Evolutionary conservation across 1,284 basidiomycete genomes (phyloP).

Genomic region (Cryptococcus neoformans): DNA sequence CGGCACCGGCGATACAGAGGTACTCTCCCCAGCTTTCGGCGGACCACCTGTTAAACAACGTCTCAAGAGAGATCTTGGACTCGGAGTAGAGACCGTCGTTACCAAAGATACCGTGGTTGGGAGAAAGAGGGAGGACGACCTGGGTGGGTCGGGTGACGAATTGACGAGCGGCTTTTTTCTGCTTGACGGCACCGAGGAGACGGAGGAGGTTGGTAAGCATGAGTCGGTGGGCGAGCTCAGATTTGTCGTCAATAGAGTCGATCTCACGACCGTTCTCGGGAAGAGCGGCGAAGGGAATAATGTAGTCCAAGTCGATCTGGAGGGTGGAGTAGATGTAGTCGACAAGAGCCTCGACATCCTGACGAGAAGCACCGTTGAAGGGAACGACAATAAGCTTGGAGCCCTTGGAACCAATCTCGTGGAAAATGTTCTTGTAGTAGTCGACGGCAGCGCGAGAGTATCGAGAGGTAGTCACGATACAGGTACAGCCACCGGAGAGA

Average conservation of each 20-base stretch:
- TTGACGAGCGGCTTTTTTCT: constrained; percentile 92
- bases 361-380: constrained; percentile 94
- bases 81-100: constrained; percentile 98
- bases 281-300: constrained; percentile 96
- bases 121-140: constrained; percentile 94
- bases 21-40: constrained; percentile 99
- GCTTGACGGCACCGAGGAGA: constrained; percentile 93
- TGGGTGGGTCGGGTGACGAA: constrained; percentile 98
- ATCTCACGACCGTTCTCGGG: constrained; percentile 99
- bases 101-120: constrained; percentile 96
- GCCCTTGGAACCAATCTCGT: constrained; percentile 89
- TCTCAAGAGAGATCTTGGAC: constrained; percentile 97
- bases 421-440: constrained; percentile 98
- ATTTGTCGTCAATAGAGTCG: constrained; percentile 93
- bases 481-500: constrained; percentile 90
- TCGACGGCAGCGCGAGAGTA: constrained; percentile 93
- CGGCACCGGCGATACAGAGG: constrained; percentile 93
- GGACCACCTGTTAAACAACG: constrained; percentile 94
- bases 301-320: constrained; percentile 94
- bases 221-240: constrained; percentile 95
- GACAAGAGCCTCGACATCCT: constrained; percentile 94
- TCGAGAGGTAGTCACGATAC: constrained; percentile 95
- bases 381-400: constrained; percentile 96
- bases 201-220: constrained; percentile 92
- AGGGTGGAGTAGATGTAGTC: constrained; percentile 97